These are phyloP conservation scores for Suillus paluster DNA, from an alignment of 768 basidiomycete species.

Conservation along the genomic window DNA sequence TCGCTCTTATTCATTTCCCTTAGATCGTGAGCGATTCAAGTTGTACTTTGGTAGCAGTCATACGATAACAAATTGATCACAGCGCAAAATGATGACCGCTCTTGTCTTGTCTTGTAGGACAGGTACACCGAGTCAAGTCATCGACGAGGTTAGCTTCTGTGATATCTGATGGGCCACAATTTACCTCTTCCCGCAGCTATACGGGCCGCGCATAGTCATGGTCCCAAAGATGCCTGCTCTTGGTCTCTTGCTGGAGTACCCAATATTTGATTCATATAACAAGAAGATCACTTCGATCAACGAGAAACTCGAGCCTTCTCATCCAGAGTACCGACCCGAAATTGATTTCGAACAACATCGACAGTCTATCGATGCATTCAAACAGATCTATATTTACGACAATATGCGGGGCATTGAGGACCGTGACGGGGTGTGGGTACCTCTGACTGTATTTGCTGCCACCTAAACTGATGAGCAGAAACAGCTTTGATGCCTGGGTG, in stretches of 20 bases:
- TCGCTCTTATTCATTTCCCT: conserved; percentile 18
- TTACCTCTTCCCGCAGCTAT: conserved; percentile 55
- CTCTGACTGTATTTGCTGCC: not conserved
- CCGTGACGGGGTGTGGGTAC: conserved; percentile 70
- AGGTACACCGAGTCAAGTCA: conserved; percentile 69
- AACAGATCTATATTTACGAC: conserved; percentile 83
- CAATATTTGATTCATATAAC: conserved; percentile 82
- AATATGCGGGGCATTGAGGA: conserved; percentile 88
- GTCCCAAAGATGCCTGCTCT: conserved; percentile 97
- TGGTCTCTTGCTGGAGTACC: conserved; percentile 89
- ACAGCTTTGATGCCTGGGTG: conserved; percentile 86
- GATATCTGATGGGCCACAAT: not conserved
- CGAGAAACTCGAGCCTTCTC: conserved; percentile 53
- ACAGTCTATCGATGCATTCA: conserved; percentile 80
- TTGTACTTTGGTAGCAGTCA: not conserved
- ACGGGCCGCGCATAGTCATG: conserved; percentile 74
- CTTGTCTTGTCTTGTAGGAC: conserved; percentile 83
- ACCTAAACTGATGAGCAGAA: conserved; percentile 3
- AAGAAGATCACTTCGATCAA: conserved; percentile 48
- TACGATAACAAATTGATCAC: conserved; percentile 12
- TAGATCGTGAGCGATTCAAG: conserved; percentile 38
- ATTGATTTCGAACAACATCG: conserved; percentile 74
- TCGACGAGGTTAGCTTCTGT: conserved; percentile 61
- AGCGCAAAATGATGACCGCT: conserved; percentile 97
- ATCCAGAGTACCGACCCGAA: conserved; percentile 67